These are phyloP conservation scores for Williopsis jadinii DNA, from an alignment of 1,139 yeast species.

Conservation along the genomic window DNA sequence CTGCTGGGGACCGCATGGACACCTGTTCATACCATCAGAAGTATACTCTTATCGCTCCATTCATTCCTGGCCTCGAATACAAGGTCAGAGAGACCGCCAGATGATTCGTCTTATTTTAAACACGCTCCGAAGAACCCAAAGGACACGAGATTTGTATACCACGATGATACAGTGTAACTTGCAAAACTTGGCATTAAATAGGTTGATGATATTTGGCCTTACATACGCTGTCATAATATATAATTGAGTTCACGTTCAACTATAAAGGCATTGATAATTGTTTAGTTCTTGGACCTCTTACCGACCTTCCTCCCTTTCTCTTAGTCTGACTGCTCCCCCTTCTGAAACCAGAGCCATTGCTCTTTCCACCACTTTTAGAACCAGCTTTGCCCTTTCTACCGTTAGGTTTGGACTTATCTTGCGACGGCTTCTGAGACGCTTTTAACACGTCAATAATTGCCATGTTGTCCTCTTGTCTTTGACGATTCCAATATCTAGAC, in stretches of 20 bases:
- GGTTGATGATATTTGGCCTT: too few relatives aligned
- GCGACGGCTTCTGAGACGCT: slow-evolving; percentile 8
- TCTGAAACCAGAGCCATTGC: not conserved
- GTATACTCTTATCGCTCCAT: slow-evolving; percentile 53
- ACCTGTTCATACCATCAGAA: slow-evolving; percentile 55
- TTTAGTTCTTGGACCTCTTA: not conserved
- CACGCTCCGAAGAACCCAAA: slow-evolving; percentile 56
- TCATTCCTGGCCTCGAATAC: slow-evolving; percentile 54
- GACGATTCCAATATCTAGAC: slow-evolving; percentile 14
- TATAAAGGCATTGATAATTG: slow-evolving; percentile 2
- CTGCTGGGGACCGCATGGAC: slow-evolving; percentile 66
- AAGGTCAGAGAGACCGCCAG: slow-evolving; percentile 35
- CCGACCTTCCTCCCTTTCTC: not conserved
- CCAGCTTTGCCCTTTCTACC: not conserved
- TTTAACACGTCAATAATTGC: slow-evolving; percentile 8
- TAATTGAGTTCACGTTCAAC: not conserved
- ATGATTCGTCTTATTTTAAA: slow-evolving; percentile 40
- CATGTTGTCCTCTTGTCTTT: slow-evolving; percentile 8
- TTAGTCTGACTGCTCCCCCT: not conserved
- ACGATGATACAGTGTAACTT: slow-evolving; percentile 47
- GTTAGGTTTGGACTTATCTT: not conserved
- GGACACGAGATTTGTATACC: slow-evolving; percentile 40
- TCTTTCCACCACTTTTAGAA: not conserved
- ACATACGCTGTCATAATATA: too few relatives aligned
- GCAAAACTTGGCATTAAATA: not conserved